A percentile compares a stretch with the other conserved stretches of the same genome.
Evolutionary conservation across 768 basidiomycete species (phyloP).

Genomic region (Kwoniella europaea): DNA sequence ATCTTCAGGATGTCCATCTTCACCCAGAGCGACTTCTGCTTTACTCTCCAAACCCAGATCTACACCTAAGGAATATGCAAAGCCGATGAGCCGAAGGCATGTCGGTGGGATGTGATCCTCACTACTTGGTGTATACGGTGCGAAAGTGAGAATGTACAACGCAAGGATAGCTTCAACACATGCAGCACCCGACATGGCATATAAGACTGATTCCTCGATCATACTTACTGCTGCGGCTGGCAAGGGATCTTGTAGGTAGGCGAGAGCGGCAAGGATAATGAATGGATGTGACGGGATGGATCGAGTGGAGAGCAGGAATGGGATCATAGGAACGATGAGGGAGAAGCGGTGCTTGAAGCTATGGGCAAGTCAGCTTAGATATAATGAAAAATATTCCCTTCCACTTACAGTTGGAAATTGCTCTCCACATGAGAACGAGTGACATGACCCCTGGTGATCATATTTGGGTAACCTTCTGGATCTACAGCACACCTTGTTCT

Average conservation of each 20-base stretch:
- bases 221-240: background rate
- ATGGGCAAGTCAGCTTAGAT: too few species aligned
- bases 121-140: constrained; percentile 8
- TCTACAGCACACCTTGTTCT: constrained; percentile 13
- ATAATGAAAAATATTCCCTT: background rate
- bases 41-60: constrained; percentile 30
- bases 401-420: constrained; percentile 35
- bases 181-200: constrained; percentile 27
- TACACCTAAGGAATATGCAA: constrained; percentile 31
- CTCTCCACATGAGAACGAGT: constrained; percentile 28
- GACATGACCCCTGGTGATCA: constrained; percentile 19
- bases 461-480: constrained; percentile 21
- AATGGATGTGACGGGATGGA: constrained; percentile 36
- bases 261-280: constrained; percentile 31
- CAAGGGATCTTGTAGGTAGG: constrained; percentile 7
- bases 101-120: constrained; percentile 16
- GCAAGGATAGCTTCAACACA: constrained; percentile 29
- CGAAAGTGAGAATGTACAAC: constrained; percentile 32
- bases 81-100: constrained; percentile 25
- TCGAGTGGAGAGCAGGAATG: constrained; percentile 32
- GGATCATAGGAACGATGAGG: constrained; percentile 27
- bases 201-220: constrained; percentile 30
- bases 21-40: background rate
- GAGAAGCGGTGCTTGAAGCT: constrained; percentile 45
- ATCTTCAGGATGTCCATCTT: background rate